Percentiles rank a stretch among this genome's conserved stretches.
Evolutionary conservation across 495 filamentous ascomycete genomes (phyloP).

Genomic region (Penicillium cataractarum): DNA sequence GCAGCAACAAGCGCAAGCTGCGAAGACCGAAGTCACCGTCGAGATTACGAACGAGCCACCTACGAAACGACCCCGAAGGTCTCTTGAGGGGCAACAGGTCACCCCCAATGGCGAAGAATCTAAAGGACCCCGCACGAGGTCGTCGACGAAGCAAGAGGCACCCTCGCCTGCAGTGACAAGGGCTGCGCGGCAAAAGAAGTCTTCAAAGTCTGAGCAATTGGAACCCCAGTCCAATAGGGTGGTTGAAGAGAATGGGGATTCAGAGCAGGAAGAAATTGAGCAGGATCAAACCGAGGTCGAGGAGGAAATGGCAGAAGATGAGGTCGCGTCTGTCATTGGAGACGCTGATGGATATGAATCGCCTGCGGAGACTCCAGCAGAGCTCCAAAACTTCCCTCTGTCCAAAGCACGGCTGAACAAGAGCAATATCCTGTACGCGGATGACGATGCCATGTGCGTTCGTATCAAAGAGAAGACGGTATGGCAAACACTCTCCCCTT

Average conservation of each 20-base stretch:
- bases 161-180: slow-evolving; percentile 17
- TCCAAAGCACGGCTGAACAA: slow-evolving; percentile 47
- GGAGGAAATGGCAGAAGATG: slow-evolving; percentile 31
- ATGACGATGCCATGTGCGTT: slow-evolving; percentile 44
- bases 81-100: slow-evolving; percentile 26
- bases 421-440: slow-evolving; percentile 45
- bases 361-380: slow-evolving; percentile 35
- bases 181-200: slow-evolving; percentile 10
- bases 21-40: slow-evolving; percentile 21
- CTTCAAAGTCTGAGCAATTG: slow-evolving; percentile 7
- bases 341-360: slow-evolving; percentile 44
- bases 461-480: slow-evolving; percentile 50
- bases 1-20: slow-evolving; percentile 40
- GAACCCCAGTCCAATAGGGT: not conserved
- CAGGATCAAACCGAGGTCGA: slow-evolving; percentile 16
- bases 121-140: slow-evolving; percentile 25
- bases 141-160: slow-evolving; percentile 30
- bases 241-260: slow-evolving; percentile 15
- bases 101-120: slow-evolving; percentile 19
- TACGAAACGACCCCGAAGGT: slow-evolving; percentile 40
- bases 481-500: slow-evolving; percentile 6
- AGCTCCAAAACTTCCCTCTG: slow-evolving; percentile 46
- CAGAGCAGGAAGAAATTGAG: slow-evolving; percentile 25
- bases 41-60: slow-evolving; percentile 37
- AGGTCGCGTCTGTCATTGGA: slow-evolving; percentile 28